A percentile compares a stretch with the other conserved stretches of the same genome.
These are phyloP conservation scores for Cutaneotrichosporon spelunceum DNA, from an alignment of 1,284 basidiomycete genomes.

Conservation along the genomic window DNA sequence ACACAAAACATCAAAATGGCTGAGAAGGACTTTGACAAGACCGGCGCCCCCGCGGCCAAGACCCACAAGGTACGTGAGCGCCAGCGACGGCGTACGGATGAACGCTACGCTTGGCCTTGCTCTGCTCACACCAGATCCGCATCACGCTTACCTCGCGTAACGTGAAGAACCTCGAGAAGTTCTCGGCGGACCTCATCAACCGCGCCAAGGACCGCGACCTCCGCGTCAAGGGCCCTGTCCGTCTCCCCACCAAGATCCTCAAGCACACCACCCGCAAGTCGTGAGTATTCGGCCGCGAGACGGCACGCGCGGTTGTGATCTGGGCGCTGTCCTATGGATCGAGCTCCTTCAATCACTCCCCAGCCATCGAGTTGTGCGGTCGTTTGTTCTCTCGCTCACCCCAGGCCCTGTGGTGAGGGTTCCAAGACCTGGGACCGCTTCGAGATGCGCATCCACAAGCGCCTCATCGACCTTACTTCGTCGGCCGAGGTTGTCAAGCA, in stretches of 20 bases:
- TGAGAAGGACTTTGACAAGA: slow-evolving; percentile 91
- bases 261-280: slow-evolving; percentile 99
- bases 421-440: slow-evolving; percentile 99
- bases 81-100: too few species aligned
- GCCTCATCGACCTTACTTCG: slow-evolving; percentile 97
- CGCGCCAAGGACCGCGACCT: slow-evolving; percentile 99
- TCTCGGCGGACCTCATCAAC: slow-evolving; percentile 94
- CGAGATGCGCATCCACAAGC: slow-evolving; percentile 99
- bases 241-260: slow-evolving; percentile 97
- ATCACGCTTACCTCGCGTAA: slow-evolving; percentile 99
- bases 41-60: slow-evolving; percentile 81
- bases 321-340: not conserved
- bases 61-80: slow-evolving; percentile 69
- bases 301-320: not conserved
- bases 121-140: slow-evolving; percentile 60
- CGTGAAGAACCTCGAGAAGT: slow-evolving; percentile 98
- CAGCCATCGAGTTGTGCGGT: not conserved
- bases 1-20: slow-evolving; percentile 66
- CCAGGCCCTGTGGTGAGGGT: slow-evolving; percentile 98
- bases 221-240: slow-evolving; percentile 97
- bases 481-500: slow-evolving; percentile 99
- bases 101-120: not conserved
- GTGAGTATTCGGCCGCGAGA: slow-evolving; percentile 56
- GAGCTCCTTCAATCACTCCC: not conserved
- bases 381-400: not conserved